Evolutionary conservation across 208 protist species (phyloP), one percentile per base, ranked within the genome.

Genomic region (Leishmania gerbilli): DNA sequence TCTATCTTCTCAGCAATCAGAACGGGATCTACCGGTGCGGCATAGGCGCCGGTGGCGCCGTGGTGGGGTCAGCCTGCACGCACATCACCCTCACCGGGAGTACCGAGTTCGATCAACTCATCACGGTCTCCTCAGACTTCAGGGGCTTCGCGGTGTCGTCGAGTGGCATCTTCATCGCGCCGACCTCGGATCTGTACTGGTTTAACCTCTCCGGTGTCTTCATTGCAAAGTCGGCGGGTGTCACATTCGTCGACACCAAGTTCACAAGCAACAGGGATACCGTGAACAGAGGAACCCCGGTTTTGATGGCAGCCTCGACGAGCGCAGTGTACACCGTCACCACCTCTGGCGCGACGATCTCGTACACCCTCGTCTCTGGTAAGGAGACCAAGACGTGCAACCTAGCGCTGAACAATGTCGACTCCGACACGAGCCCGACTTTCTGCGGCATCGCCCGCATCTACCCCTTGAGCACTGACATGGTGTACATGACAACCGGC

Each of bases 401-500:
- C 42, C 49, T 78, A 5, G 53, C 47, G n/a, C n/a, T 56, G 62
- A 49, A 47, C 68, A 79, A 84, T 42, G 60, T 58, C 8, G 84
- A 91, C 53, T 58, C 45, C 34, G 40, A 8, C 19, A 40, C 80
- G 37, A 71, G 86, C 49, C 82, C 84, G 31, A 84, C 60, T 24
- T 88, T 91, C 76, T 89, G 89, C 74, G 62, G 80, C 45, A 87
- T 90, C 67, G 45, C 69, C 17, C 81, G 82, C 68, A 81, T 94
- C 76, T 90, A 88, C 71, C 85, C 89, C 11, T 40, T 90, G 37
- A 80, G 62, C 24, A 34, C 74, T 15, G 85, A 93, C 49, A 83
- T 79, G 72, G 87, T 96, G 62, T 93, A 93, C 81, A 7, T 96
- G 24, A 78, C 88, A 27, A 81, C 81, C 45, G 62, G 71, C 34